Evolutionary conservation across 2,329 filamentous ascomycete genomes (phyloP).

Genomic region (Monilinia polystroma): DNA sequence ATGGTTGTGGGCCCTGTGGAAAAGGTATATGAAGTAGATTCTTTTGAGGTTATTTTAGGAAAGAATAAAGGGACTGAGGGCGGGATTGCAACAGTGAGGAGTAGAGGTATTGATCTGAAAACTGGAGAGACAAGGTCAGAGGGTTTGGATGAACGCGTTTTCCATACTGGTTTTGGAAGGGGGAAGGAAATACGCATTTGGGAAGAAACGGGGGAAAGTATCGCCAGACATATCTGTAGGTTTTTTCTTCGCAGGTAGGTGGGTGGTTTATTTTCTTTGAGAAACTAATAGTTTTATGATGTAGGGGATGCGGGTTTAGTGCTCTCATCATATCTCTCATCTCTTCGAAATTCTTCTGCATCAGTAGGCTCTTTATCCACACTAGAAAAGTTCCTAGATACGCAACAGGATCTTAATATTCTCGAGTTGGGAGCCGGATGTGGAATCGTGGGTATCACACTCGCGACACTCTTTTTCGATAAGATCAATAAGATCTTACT

Average conservation of each 20-base stretch:
- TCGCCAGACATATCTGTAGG: conserved; percentile 68
- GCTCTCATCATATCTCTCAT: conserved; percentile 41
- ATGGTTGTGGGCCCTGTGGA: conserved; percentile 32
- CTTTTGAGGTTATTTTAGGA: conserved; percentile 25
- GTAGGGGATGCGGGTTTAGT: conserved; percentile 43
- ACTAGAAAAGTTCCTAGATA: conserved; percentile 26
- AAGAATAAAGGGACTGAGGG: conserved; percentile 1
- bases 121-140: not conserved
- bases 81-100: conserved; percentile 33
- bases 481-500: conserved; percentile 49
- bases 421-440: conserved; percentile 68
- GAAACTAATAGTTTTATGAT: conserved; percentile 26
- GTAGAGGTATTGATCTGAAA: conserved; percentile 29
- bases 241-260: conserved; percentile 22
- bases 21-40: conserved; percentile 17
- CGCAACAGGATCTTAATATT: conserved; percentile 45
- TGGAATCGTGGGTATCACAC: conserved; percentile 65
- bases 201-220: conserved; percentile 72
- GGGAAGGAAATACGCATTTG: conserved; percentile 47
- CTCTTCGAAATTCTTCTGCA: conserved; percentile 7
- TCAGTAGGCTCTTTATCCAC: conserved; percentile 6
- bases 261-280: conserved; percentile 25
- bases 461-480: conserved; percentile 45
- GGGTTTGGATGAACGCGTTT: conserved; percentile 33
- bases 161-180: conserved; percentile 18